Evolutionary conservation across 1,139 yeast species (phyloP).

Genomic region (Lodderomyces orthopsilosis): DNA sequence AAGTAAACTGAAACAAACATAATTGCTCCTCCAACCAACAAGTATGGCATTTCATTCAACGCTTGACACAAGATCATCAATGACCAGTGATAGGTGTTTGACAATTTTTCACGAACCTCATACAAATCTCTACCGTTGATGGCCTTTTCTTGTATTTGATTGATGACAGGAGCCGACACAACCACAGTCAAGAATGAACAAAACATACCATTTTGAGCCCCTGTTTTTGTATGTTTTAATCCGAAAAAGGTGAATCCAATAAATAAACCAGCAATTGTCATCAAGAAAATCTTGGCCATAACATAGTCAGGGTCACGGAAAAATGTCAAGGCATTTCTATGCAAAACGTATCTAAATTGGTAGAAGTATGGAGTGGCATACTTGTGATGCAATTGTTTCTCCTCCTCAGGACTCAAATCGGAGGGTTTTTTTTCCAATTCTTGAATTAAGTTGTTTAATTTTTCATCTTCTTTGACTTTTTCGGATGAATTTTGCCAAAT

Average conservation of each 20-base stretch:
- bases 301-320: constrained; percentile 47
- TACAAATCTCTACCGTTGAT: constrained; percentile 53
- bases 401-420: constrained; percentile 8
- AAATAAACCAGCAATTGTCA: constrained; percentile 46
- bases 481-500: constrained; percentile 44
- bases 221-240: constrained; percentile 38
- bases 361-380: constrained; percentile 38
- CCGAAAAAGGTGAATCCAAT: constrained; percentile 53
- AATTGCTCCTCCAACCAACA: constrained; percentile 48
- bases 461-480: constrained; percentile 18
- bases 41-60: constrained; percentile 55
- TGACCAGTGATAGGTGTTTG: constrained; percentile 68
- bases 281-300: constrained; percentile 41
- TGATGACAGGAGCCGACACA: constrained; percentile 51
- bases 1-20: constrained; percentile 56
- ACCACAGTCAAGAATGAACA: constrained; percentile 50
- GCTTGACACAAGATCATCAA: constrained; percentile 51
- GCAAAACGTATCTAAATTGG: constrained; percentile 34
- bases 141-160: constrained; percentile 37
- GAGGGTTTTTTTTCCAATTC: constrained; percentile 14
- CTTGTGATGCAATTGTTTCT: constrained; percentile 14
- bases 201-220: constrained; percentile 52
- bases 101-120: constrained; percentile 62
- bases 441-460: constrained; percentile 19
- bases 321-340: constrained; percentile 33